Base-by-base conservation (phyloP, 768 basidiomycete genomes). In the Trametopsis cervina region DNA sequence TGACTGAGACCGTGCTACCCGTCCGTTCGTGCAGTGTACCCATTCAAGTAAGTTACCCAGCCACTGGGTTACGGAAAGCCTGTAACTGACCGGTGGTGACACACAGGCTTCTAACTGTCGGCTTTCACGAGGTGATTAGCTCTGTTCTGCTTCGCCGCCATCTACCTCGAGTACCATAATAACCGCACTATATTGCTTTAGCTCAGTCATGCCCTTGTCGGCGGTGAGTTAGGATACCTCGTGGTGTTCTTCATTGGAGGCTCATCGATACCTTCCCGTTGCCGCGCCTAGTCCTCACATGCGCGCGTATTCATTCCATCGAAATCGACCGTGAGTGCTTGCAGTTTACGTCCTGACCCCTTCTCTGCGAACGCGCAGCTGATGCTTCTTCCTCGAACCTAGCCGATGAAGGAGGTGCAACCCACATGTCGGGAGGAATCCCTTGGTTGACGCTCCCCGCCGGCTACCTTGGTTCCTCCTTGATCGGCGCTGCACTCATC, bases 351-450 rank as follows among this genome's bases (percentile, higher is more conserved):
- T 6, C 36, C 26, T 17, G 22, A 11, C 46, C 39, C 36, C 38
- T 18, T 22, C 42, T 26, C 3, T 42, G 42, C 58, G 24, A 43
- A 54, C 41, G 44, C 17, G 6, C 26, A 24, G n/a, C n/a, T 44
- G 25, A 12, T 22, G 5, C 35, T 9, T 36, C 5, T 49, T 24
- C 4, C 10, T 24, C 25, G 4, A 20, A 22, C 47, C 21, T 59
- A 90, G 84, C 89, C 38, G 89, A 91, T 57, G 92, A 93, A 67
- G 91, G 91, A 35, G 91, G 90, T 11, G 78, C 80, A 29, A 94
- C 91, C 4, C 70, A 74, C 27, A 93, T 94, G 91, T 81, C 84
- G 13, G 91, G 91, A 23, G 92, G 90, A 0, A 78, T 93, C 36
- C 69, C 76, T 18, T 87, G 83, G 77, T 64, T 91, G 20, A 91